Evolutionary conservation across 1,284 basidiomycete species (phyloP).

Genomic region (Papiliotrema nemorosa): DNA sequence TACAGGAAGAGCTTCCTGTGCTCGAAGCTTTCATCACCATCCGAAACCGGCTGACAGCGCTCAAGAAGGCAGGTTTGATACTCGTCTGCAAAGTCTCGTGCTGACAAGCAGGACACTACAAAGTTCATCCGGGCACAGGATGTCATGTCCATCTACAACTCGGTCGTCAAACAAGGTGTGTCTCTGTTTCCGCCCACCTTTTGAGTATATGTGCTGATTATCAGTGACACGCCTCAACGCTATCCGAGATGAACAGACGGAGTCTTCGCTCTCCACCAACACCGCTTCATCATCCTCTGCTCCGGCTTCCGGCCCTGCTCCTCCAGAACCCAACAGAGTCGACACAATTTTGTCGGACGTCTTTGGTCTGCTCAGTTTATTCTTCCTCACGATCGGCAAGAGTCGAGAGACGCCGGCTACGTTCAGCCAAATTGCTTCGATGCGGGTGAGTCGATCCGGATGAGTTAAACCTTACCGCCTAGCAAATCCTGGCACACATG

Average conservation of each 20-base stretch:
- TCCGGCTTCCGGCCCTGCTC: conserved; percentile 32
- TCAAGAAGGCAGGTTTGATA: conserved; percentile 53
- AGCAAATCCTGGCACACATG: conserved; percentile 93
- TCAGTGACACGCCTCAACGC: conserved; percentile 87
- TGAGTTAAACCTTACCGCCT: conserved; percentile 16
- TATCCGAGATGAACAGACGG: conserved; percentile 63
- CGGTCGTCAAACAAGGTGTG: conserved; percentile 88
- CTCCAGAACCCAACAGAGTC: conserved; percentile 74
- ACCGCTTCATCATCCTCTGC: conserved; percentile 17
- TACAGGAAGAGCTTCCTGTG: conserved; percentile 71
- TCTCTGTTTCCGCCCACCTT: neutral
- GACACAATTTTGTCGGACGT: conserved; percentile 91
- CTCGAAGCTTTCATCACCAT: conserved; percentile 95
- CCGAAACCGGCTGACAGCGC: conserved; percentile 65
- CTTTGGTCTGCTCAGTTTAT: conserved; percentile 83
- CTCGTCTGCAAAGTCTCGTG: neutral
- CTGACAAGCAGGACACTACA: conserved; percentile 62
- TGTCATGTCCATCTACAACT: conserved; percentile 89
- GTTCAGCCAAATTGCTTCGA: conserved; percentile 89
- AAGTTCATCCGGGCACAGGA: conserved; percentile 86
- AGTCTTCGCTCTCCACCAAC: conserved; percentile 18
- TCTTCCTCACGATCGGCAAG: conserved; percentile 91
- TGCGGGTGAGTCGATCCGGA: conserved; percentile 65
- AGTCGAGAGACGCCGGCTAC: conserved; percentile 86
- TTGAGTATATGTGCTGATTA: conserved; percentile 5